Percentiles rank a stretch among this genome's conserved stretches.
These are phyloP conservation scores for Solanum etuberosum DNA, from an alignment of 257 asterid genomes.

Conservation along the genomic window DNA sequence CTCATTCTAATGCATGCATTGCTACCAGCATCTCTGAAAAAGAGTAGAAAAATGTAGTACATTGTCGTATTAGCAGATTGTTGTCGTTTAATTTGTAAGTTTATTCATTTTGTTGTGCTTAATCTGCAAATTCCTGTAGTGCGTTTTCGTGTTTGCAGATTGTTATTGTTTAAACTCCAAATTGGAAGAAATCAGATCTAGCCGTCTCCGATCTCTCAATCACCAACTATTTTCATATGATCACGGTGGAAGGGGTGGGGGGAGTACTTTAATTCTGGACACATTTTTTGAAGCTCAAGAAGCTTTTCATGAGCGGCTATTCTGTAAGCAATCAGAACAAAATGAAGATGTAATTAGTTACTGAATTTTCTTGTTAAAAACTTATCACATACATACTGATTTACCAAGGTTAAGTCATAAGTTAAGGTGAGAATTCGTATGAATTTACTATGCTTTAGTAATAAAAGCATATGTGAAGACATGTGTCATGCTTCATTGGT, in stretches of 20 bases:
- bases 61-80: neutral
- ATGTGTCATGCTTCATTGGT: neutral
- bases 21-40: neutral
- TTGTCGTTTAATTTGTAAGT: neutral
- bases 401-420: neutral
- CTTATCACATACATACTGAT: neutral
- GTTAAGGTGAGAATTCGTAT: neutral
- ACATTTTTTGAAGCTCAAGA: neutral
- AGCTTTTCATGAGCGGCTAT: neutral
- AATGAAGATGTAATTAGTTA: neutral
- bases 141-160: neutral
- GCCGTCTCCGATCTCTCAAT: neutral
- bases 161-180: neutral
- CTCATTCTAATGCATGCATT: constrained; percentile 4
- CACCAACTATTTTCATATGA: neutral
- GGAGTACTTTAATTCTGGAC: neutral
- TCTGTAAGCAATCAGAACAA: neutral
- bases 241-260: neutral
- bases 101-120: neutral
- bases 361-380: neutral
- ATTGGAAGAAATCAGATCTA: neutral
- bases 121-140: neutral
- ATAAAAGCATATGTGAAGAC: neutral
- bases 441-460: neutral
- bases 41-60: neutral